Percentiles rank a stretch among this genome's conserved stretches.
These are phyloP conservation scores for Ceratocystis huliohia DNA, from an alignment of 2,329 filamentous ascomycete species.

Conservation along the genomic window DNA sequence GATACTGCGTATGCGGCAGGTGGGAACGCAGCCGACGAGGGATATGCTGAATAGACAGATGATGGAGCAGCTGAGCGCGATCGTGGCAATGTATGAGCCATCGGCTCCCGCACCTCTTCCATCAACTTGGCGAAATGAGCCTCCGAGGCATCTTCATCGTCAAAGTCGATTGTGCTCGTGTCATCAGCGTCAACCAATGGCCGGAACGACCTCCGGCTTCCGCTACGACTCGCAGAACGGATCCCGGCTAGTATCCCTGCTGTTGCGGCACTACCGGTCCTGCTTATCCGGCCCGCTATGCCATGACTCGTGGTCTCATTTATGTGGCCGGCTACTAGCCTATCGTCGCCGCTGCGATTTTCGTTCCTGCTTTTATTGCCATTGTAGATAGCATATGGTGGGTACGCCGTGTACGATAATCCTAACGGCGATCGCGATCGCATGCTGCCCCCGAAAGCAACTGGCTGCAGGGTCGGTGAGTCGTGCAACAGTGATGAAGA, in stretches of 20 bases:
- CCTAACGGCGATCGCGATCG: slow-evolving; percentile 6
- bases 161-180: not conserved
- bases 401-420: slow-evolving; percentile 2
- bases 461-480: not conserved
- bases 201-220: slow-evolving; percentile 2
- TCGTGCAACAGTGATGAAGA: not conserved
- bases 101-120: slow-evolving; percentile 3
- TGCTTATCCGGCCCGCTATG: not conserved
- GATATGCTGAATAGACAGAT: not conserved
- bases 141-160: slow-evolving; percentile 13
- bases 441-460: not conserved
- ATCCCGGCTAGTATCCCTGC: not conserved
- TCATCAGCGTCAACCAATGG: not conserved
- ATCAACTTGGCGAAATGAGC: slow-evolving; percentile 12
- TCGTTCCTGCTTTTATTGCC: not conserved
- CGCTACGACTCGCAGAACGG: slow-evolving; percentile 1
- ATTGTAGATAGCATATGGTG: not conserved
- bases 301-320: not conserved
- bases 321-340: not conserved
- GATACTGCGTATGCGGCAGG: not conserved
- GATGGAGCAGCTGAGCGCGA: not conserved
- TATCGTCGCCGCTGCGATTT: not conserved
- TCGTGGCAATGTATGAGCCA: not conserved
- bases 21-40: not conserved
- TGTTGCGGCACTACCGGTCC: not conserved